Evolutionary conservation across 2,329 filamentous ascomycete genomes (phyloP).

Genomic region (Sporothrix schenckii): DNA sequence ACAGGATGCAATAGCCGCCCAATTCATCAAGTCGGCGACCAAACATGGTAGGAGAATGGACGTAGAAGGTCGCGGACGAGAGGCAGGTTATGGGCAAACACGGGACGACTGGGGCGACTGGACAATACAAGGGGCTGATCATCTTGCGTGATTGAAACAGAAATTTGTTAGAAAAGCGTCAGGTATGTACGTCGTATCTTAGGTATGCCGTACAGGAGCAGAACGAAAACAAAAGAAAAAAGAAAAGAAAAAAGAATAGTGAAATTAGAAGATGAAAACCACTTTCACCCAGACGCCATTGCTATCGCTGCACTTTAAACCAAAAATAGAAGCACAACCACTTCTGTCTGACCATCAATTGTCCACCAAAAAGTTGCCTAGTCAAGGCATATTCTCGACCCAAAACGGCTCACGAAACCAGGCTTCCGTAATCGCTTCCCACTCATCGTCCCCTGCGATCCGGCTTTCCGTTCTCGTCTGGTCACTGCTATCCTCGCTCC

Average conservation of each 20-base stretch:
- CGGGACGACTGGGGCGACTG: not conserved
- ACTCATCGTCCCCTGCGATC: not conserved
- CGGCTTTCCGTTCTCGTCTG: not conserved
- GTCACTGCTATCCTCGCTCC: not conserved
- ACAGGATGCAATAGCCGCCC: constrained; percentile 5
- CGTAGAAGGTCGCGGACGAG: not conserved
- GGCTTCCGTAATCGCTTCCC: constrained; percentile 2
- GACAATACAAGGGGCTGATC: not conserved
- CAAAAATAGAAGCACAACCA: not conserved
- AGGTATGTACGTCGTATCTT: not conserved
- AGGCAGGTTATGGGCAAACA: not conserved
- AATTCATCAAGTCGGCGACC: not conserved
- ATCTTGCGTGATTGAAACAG: constrained; percentile 22
- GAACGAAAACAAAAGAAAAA: too few relatives aligned
- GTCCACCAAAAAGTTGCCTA: not conserved
- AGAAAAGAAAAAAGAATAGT: not conserved
- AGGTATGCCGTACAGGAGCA: too few relatives aligned
- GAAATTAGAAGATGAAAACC: not conserved
- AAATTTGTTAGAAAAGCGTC: constrained; percentile 3
- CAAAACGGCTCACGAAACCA: constrained; percentile 10
- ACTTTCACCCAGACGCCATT: not conserved
- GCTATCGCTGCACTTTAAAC: not conserved
- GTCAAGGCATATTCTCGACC: not conserved
- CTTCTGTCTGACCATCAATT: not conserved
- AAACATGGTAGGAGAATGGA: not conserved